Evolutionary conservation across 2,329 filamentous ascomycete species (phyloP).

Genomic region (Colletotrichum truncatum): DNA sequence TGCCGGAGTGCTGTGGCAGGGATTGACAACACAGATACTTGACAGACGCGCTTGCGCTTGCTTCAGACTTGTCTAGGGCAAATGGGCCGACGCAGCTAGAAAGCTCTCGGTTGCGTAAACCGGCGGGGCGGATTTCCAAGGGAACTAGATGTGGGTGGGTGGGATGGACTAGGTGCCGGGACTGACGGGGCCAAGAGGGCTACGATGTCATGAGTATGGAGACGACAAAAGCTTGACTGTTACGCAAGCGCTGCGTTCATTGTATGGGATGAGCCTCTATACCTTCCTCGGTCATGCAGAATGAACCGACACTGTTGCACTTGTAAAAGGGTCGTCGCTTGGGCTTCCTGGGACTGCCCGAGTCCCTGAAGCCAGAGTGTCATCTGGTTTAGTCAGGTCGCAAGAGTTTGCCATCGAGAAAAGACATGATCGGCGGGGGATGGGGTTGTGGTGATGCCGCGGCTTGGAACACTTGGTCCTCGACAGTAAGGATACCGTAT

Average conservation of each 20-base stretch:
- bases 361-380: neutral
- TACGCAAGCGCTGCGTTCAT: neutral
- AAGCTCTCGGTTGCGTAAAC: constrained; percentile 14
- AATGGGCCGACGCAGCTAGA: neutral
- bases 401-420: neutral
- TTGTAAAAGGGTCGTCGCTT: neutral
- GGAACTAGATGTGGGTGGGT: constrained; percentile 1
- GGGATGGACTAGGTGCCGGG: constrained; percentile 1
- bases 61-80: neutral
- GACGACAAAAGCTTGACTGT: constrained; percentile 24
- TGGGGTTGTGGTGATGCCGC: neutral
- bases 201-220: constrained; percentile 24
- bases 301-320: neutral
- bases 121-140: neutral
- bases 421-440: neutral
- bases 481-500: too few relatives aligned
- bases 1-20: constrained; percentile 10
- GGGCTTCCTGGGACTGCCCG: neutral
- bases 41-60: constrained; percentile 18
- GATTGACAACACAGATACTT: neutral
- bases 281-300: neutral
- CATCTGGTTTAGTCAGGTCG: neutral
- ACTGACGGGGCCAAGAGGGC: constrained; percentile 22
- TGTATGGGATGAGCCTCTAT: too few relatives aligned
- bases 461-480: too few relatives aligned